Conservation (phyloP, 371 early-diverging fungal genomes). For the Apophysomyces ossiformis region DNA sequence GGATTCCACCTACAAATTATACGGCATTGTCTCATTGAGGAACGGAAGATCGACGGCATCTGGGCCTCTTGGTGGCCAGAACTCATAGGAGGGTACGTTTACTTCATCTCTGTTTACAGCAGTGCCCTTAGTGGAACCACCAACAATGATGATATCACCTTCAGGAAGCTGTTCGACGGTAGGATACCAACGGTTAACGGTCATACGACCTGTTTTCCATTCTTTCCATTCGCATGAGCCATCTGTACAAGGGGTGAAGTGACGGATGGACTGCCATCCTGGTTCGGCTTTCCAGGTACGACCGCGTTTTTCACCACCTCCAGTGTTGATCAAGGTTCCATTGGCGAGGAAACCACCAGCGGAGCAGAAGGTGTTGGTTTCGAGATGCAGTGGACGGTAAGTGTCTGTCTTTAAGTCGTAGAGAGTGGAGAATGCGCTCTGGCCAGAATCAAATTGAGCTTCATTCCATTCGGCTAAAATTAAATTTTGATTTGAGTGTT, state of each 20-base stretch:
- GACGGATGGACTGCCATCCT: conserved; percentile 62
- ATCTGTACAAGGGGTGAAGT: conserved; percentile 53
- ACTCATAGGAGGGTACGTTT: conserved; percentile 53
- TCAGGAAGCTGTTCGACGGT: conserved; percentile 63
- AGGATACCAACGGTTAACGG: conserved; percentile 62
- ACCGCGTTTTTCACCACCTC: conserved; percentile 57
- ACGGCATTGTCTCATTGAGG: conserved; percentile 63
- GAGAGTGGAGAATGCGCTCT: conserved; percentile 55
- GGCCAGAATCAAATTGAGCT: conserved; percentile 51
- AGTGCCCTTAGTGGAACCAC: conserved; percentile 58
- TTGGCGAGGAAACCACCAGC: conserved; percentile 63
- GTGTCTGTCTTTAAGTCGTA: conserved; percentile 55
- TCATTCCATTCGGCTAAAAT: conserved; percentile 52
- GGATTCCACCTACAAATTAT: conserved; percentile 57
- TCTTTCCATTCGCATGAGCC: conserved; percentile 51
- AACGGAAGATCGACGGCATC: conserved; percentile 43
- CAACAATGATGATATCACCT: conserved; percentile 59
- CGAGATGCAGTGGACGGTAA: conserved; percentile 48
- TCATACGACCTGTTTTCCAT: conserved; percentile 41
- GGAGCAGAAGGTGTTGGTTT: conserved; percentile 69
- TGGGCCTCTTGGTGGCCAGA: conserved; percentile 45
- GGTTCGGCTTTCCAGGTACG: conserved; percentile 46
- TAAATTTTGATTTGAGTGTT: background rate
- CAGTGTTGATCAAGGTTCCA: conserved; percentile 63
- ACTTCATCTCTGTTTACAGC: conserved; percentile 55